Evolutionary conservation across 2,329 filamentous ascomycete species (phyloP), one percentile per base, ranked within the genome.

Genomic region (Grosmannia clavigera): DNA sequence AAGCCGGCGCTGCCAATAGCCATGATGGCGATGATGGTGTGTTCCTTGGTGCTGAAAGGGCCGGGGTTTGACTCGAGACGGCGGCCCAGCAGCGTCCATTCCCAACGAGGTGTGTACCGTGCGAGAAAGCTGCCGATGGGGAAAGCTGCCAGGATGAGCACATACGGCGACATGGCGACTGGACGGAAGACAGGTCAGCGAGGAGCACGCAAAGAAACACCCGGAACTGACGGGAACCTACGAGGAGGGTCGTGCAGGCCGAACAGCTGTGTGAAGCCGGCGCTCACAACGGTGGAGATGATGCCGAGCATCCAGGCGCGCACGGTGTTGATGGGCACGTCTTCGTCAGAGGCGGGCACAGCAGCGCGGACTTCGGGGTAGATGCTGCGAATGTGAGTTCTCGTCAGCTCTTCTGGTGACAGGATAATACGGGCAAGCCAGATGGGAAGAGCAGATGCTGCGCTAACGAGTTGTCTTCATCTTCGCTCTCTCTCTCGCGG

Each of bases 41-140:
- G 81, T 67, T 84, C 81, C 69, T 84, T 84, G 65, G 77, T 77
- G 59, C 78, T 78, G 66, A 84, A 83, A 3, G 76, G 77, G 0
- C 80, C 79, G 0, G 80, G 79, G 64, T 82, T 82, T 14, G 81
- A 71, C 5, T 74, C 76, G 66, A 79, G 76, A 29, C 74, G 72
- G 31, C 74, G 65, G 14, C 78, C 78, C 62, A 76, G 78, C 22
- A 80, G 65, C 1, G 72, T 79, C 52, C 81, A 76, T 38, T 75
- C 70, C 61, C 68, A 73, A 19, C 71, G 69, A 0, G 82, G 81
- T 67, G 84, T 71, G 40, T 79, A 68, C 56, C 70, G 74, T 16
- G 81, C 80, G 83, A 83, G 86, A 5, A 73, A 76, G 58, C 80
- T 77, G 3, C 84, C 83, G 19, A 85, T 70, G 0, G 82, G 81